Evolutionary conservation across 257 asterid genomes (phyloP).

Genomic region (Osmanthus fragrans): DNA sequence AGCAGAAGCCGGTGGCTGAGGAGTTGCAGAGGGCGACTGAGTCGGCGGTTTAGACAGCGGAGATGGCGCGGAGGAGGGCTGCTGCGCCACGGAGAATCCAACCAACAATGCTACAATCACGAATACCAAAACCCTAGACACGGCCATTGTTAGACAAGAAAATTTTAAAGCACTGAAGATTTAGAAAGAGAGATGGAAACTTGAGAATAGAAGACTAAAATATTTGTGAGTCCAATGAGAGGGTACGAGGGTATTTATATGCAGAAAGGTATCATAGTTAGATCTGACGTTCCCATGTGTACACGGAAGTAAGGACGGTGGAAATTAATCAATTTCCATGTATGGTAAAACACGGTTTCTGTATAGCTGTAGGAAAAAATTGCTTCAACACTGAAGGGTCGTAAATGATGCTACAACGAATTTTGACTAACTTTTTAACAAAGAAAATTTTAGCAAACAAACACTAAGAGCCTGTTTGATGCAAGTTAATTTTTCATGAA

Average conservation of each 20-base stretch:
- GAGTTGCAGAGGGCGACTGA: constrained; percentile 20
- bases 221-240: neutral
- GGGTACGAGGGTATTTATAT: constrained; percentile 31
- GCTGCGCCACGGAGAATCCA: constrained; percentile 26
- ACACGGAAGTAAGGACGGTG: constrained; percentile 21
- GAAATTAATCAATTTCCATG: neutral
- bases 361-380: neutral
- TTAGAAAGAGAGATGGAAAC: neutral
- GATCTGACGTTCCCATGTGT: neutral
- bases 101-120: constrained; percentile 31
- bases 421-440: too few species aligned
- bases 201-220: neutral
- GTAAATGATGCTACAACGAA: neutral
- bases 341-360: constrained; percentile 19
- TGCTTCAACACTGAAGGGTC: constrained; percentile 10
- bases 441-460: too few species aligned
- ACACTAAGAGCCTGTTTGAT: too few species aligned
- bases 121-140: constrained; percentile 20
- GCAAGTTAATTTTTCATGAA: too few species aligned
- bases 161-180: neutral
- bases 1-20: constrained; percentile 15
- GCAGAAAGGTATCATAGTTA: constrained; percentile 8
- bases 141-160: constrained; percentile 27
- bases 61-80: constrained; percentile 17
- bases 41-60: constrained; percentile 16